A percentile compares a stretch with the other conserved stretches of the same genome.
Conservation (phyloP, 2,329 filamentous ascomycete species). For the Hymenoscyphus fraxineus region DNA sequence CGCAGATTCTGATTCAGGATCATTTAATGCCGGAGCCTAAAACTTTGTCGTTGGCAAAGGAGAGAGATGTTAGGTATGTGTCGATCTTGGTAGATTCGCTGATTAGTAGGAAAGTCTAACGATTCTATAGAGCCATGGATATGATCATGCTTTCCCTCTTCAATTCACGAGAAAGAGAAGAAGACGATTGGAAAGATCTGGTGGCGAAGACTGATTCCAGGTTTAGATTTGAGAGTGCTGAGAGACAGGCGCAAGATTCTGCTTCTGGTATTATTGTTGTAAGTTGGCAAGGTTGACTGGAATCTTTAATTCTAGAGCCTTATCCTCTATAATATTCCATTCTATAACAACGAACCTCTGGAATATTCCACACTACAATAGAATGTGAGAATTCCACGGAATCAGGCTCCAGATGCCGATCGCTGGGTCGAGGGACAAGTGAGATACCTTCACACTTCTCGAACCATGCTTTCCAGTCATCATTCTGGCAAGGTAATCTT, state of each 20-base stretch:
- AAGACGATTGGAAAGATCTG: slow-evolving; percentile 43
- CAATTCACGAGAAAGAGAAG: slow-evolving; percentile 45
- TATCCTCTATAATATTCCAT: no score
- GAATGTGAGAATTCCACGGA: no score
- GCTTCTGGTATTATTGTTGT: slow-evolving; percentile 8
- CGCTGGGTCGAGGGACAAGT: no score
- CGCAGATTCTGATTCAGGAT: slow-evolving; percentile 36
- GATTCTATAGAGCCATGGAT: slow-evolving; percentile 34
- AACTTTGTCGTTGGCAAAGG: slow-evolving; percentile 8
- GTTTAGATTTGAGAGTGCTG: slow-evolving; percentile 51
- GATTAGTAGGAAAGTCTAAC: neutral
- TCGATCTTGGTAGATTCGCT: no score
- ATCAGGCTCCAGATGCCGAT: no score
- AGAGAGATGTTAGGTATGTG: slow-evolving; percentile 13
- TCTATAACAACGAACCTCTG: no score
- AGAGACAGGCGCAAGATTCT: slow-evolving; percentile 48
- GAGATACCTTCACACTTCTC: no score
- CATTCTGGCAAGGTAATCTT: no score
- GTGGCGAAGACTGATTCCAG: slow-evolving; percentile 45
- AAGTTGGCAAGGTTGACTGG: slow-evolving; percentile 10
- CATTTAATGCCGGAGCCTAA: slow-evolving; percentile 15
- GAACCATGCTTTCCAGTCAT: no score
- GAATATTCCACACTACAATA: no score
- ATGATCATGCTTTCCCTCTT: slow-evolving; percentile 50
- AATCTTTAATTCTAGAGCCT: no score